These are phyloP conservation scores for Poa annua DNA, from an alignment of 176 grass and related monocot species.

Conservation along the genomic window DNA sequence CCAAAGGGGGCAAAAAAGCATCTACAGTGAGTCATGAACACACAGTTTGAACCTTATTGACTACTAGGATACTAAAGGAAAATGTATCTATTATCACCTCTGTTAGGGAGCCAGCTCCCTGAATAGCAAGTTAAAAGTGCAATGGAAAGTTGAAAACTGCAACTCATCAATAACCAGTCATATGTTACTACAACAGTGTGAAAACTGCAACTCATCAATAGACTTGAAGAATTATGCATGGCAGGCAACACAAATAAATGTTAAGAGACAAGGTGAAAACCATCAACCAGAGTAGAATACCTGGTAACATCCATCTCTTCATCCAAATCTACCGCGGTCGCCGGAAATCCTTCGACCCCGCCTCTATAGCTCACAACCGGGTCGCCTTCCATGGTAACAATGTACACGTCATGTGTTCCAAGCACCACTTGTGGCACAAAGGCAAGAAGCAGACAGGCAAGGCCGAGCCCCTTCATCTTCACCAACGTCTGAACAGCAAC, in stretches of 20 bases:
- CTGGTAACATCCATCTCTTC: slow-evolving; percentile 86
- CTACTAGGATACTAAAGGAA: no score
- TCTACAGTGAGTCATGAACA: no score
- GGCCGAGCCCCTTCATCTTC: slow-evolving; percentile 59
- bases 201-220: neutral
- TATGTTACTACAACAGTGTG: neutral
- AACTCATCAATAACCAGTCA: neutral
- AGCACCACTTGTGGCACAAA: slow-evolving; percentile 53
- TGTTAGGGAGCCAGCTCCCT: no score
- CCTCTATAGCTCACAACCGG: slow-evolving; percentile 85
- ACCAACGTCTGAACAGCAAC: neutral
- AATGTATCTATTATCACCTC: no score
- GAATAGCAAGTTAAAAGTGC: neutral
- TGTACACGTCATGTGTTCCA: slow-evolving; percentile 85
- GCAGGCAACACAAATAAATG: slow-evolving; percentile 14
- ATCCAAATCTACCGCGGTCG: slow-evolving; percentile 66
- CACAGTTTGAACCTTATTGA: no score
- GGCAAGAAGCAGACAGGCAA: slow-evolving; percentile 56
- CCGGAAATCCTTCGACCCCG: slow-evolving; percentile 69
- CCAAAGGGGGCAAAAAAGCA: no score
- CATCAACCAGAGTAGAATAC: slow-evolving; percentile 35
- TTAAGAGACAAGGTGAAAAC: neutral
- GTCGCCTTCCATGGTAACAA: slow-evolving; percentile 86
- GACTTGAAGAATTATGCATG: neutral
- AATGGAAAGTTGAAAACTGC: neutral